Percentiles rank a stretch among this genome's conserved stretches.
Conservation (phyloP, 139 green algal species). For the Chlorella sp. region DNA sequence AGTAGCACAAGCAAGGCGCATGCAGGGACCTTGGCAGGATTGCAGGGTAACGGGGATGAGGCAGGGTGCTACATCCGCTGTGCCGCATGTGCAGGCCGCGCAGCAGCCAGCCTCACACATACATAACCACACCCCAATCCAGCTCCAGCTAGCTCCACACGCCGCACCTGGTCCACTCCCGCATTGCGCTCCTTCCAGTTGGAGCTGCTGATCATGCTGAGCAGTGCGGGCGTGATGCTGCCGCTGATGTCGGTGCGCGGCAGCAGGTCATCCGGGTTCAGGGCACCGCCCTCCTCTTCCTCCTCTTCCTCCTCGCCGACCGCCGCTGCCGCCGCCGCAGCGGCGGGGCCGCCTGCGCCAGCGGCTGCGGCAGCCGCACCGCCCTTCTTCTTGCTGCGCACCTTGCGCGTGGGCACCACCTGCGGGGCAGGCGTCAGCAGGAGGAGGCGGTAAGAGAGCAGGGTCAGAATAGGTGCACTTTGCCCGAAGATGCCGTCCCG, state of each 20-base stretch:
- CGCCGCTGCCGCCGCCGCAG: background rate
- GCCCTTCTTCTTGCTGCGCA: slow-evolving; percentile 35
- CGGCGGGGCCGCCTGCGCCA: background rate
- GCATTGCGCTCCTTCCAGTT: slow-evolving; percentile 97
- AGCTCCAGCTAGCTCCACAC: too few relatives aligned
- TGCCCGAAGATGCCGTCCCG: too few relatives aligned
- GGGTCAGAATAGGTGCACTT: too few relatives aligned
- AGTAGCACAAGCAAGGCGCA: background rate
- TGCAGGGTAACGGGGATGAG: too few relatives aligned
- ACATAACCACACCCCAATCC: too few relatives aligned
- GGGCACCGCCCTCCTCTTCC: background rate
- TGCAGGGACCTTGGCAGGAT: too few relatives aligned
- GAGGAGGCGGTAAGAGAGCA: too few relatives aligned
- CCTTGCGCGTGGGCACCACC: slow-evolving; percentile 51
- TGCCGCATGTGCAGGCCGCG: too few relatives aligned
- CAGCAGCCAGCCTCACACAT: too few relatives aligned
- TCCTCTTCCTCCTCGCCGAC: background rate
- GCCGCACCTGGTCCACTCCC: slow-evolving; percentile 84
- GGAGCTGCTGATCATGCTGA: slow-evolving; percentile 58
- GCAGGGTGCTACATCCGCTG: too few relatives aligned
- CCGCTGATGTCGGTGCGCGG: slow-evolving; percentile 81
- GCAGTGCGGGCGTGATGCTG: slow-evolving; percentile 67
- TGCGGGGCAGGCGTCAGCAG: slow-evolving; percentile 5
- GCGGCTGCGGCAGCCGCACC: background rate
- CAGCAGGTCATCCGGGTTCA: slow-evolving; percentile 72